phyloP scores from a whole-genome alignment of 495 filamentous ascomycete species.

The Annulohypoxylon stygium region DNA sequence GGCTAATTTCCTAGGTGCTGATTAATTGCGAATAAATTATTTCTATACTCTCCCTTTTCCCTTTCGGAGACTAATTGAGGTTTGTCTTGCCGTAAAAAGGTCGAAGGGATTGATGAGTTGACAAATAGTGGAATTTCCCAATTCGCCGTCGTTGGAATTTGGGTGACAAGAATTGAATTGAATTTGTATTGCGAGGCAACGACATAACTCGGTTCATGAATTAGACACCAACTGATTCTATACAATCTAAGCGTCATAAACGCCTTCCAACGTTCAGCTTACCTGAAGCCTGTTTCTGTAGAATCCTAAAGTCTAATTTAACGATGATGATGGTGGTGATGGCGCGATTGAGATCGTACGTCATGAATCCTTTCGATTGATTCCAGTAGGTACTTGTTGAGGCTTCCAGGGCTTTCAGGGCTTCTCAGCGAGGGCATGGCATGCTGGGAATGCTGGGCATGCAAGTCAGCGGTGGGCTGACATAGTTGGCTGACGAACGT shows the following conservation, averaged over 20 bases:
- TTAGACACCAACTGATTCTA: neutral
- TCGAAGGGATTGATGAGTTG: slow-evolving; percentile 25
- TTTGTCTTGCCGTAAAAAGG: slow-evolving; percentile 15
- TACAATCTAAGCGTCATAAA: slow-evolving; percentile 14
- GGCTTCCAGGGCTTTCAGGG: slow-evolving; percentile 12
- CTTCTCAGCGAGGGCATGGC: neutral
- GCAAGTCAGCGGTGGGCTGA: slow-evolving; percentile 40
- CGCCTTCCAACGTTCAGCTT: neutral
- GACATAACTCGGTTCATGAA: neutral
- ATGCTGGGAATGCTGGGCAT: slow-evolving; percentile 22
- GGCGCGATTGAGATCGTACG: slow-evolving; percentile 20
- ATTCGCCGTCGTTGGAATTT: slow-evolving; percentile 15
- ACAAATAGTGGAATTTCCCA: slow-evolving; percentile 10
- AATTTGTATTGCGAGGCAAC: neutral
- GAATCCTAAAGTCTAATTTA: slow-evolving; percentile 30
- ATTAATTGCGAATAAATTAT: slow-evolving; percentile 46
- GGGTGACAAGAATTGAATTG: neutral
- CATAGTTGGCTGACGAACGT: slow-evolving; percentile 22
- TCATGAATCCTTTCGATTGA: slow-evolving; percentile 27
- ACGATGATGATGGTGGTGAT: slow-evolving; percentile 18
- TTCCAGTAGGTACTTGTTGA: slow-evolving; percentile 1
- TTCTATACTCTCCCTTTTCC: slow-evolving; percentile 8
- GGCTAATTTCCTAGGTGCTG: slow-evolving; percentile 43
- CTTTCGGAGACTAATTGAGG: slow-evolving; percentile 14
- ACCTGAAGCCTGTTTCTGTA: slow-evolving; percentile 7